Base-by-base conservation (phyloP, 2,329 filamentous ascomycete species). In the Phoma sp. region DNA sequence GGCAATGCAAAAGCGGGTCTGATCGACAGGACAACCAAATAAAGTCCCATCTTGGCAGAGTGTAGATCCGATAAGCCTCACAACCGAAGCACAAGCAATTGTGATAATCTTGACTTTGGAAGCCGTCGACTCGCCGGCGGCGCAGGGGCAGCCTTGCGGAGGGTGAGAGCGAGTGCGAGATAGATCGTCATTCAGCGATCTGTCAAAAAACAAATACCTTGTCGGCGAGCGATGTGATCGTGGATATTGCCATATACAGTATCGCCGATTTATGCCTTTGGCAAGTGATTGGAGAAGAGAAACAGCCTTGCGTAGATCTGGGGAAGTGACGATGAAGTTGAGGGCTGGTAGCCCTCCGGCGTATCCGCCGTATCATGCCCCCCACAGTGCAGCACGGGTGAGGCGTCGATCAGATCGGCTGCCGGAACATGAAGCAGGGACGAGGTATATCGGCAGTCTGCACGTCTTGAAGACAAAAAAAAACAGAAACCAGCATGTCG, bases 41-140 rank as follows among this genome's bases (percentile, higher is more conserved):
- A 38, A 42, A 29, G 23, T 17, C 12, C 33, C 5, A 11, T 17
- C 30, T 42, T 42, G 28, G 47, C 30, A 14, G 18, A 11, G 29
- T 39, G 45, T 30, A 47, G 45, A 47, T 47, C 45, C 36, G 45
- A 47, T 47, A 47, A 39, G 26, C 45, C 26, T 47, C 28, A n/a
- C n/a, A 34, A 23, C 20, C 26, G 18, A 5, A 23, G n/a, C 9
- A 33, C 36, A 40, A 40, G 36, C 36, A 28, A 26, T 33, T 4
- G 33, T 26, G 29, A 33, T 9, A 34, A 12, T 7, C 20, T 34
- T 43, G 14, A 15, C 11, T 12, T 2, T 3, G 11, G 26, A 4
- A 6, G 23, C 25, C 11, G 36, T 21, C 5, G 18, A n/a, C 21
- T 39, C 45, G 45, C 45, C 45, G 45, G 45, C 45, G 45, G 34